These are phyloP conservation scores for Citrullus mucosospermus DNA, from an alignment of 306 rosid species.

Conservation along the genomic window DNA sequence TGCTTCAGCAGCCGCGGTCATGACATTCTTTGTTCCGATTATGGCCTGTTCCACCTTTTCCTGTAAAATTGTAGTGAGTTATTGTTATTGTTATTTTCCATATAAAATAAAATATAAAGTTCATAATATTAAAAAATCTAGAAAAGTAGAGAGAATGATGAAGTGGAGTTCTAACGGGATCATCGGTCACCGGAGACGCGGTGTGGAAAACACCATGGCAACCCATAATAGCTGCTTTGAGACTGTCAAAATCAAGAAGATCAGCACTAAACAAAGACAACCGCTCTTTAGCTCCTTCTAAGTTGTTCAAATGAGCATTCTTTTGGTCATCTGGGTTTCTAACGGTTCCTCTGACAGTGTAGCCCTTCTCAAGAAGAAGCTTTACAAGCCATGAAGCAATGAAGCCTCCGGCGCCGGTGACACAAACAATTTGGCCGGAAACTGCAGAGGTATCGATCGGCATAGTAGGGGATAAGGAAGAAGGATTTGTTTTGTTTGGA, in stretches of 20 bases:
- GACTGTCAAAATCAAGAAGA: conserved; percentile 52
- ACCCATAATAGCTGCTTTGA: conserved; percentile 41
- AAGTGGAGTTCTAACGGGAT: conserved; percentile 31
- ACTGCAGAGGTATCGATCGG: conserved; percentile 17
- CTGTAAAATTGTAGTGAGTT: not conserved
- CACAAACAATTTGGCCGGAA: conserved; percentile 50
- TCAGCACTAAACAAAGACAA: conserved; percentile 49
- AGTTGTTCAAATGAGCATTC: conserved; percentile 57
- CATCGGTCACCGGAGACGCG: conserved; percentile 81
- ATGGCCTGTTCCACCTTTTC: conserved; percentile 75
- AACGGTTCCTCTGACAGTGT: conserved; percentile 68
- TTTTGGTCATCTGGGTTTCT: conserved; percentile 82
- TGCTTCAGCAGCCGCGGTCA: conserved; percentile 50
- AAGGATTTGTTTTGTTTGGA: not conserved
- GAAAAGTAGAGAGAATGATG: not conserved
- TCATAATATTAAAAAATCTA: too few relatives aligned
- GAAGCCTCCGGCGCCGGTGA: conserved; percentile 92
- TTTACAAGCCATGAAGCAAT: conserved; percentile 91
- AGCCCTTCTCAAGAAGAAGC: conserved; percentile 57
- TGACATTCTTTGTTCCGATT: conserved; percentile 58
- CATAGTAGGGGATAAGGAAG: conserved; percentile 15
- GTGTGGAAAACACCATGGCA: conserved; percentile 79
- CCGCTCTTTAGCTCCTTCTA: conserved; percentile 74
- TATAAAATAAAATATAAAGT: too few relatives aligned
- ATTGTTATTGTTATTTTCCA: too few relatives aligned